These are phyloP conservation scores for Eimeria zaria DNA, from an alignment of 169 alveolate species.

Conservation along the genomic window DNA sequence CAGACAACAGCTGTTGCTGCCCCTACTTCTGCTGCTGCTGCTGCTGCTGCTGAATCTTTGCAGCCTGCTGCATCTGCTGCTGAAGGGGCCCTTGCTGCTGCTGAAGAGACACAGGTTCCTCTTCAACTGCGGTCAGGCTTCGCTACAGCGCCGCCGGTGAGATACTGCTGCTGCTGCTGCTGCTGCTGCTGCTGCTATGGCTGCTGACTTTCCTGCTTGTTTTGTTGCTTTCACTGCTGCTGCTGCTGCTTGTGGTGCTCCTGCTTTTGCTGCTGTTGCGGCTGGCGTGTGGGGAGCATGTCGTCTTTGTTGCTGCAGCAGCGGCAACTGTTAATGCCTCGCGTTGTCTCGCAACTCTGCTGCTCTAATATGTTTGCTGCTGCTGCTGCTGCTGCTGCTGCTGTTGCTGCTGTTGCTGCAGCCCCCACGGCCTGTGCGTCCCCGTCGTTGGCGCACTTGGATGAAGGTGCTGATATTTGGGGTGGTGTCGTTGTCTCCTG, in stretches of 20 bases:
- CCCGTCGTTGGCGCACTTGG: slow-evolving; percentile 53
- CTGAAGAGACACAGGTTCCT: not conserved
- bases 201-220: not conserved
- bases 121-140: slow-evolving; percentile 32
- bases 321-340: not conserved
- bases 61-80: not conserved
- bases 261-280: not conserved
- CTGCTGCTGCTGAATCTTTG: not conserved
- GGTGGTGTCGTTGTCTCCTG: slow-evolving; percentile 14
- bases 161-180: not conserved
- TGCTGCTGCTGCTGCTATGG: not conserved
- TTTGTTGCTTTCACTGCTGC: not conserved
- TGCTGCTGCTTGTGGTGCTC: not conserved
- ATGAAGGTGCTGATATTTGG: slow-evolving; percentile 33
- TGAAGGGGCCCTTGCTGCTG: not conserved
- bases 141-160: slow-evolving; percentile 50
- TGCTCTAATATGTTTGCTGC: not conserved
- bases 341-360: not conserved
- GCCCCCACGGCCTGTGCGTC: slow-evolving; percentile 32
- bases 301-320: not conserved
- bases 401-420: slow-evolving; percentile 24
- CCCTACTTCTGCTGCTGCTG: slow-evolving; percentile 22
- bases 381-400: not conserved
- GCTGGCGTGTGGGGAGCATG: not conserved
- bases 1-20: not conserved